Evolutionary conservation across 83 land plant species (phyloP).

Genomic region (Picea abies): DNA sequence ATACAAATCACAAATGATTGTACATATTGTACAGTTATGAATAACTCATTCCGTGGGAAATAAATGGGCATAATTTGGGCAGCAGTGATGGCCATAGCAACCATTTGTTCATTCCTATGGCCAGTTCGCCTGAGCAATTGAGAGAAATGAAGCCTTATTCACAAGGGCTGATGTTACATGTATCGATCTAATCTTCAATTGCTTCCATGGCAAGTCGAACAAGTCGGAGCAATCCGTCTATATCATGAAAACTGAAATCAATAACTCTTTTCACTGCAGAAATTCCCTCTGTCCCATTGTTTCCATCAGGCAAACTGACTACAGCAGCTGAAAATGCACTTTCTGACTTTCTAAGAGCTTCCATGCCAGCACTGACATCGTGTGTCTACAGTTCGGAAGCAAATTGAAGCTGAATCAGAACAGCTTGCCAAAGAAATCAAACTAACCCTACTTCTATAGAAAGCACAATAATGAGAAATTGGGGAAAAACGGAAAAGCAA

Average conservation of each 20-base stretch:
- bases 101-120: constrained; percentile 20
- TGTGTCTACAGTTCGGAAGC: constrained; percentile 49
- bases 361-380: constrained; percentile 70
- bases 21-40: constrained; percentile 20
- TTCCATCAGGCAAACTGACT: constrained; percentile 21
- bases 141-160: constrained; percentile 15
- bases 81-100: constrained; percentile 17
- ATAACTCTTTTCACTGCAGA: constrained; percentile 79
- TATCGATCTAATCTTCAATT: constrained; percentile 44
- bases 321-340: constrained; percentile 71
- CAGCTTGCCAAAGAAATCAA: background rate
- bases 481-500: background rate
- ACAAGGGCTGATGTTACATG: constrained; percentile 13
- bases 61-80: constrained; percentile 18
- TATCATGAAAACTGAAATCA: constrained; percentile 86
- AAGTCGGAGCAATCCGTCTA: constrained; percentile 73
- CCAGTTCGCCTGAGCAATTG: constrained; percentile 11
- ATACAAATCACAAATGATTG: constrained; percentile 21
- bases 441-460: background rate
- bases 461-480: background rate
- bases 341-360: constrained; percentile 71
- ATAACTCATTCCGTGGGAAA: constrained; percentile 16
- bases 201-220: constrained; percentile 82
- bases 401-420: background rate
- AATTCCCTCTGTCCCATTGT: constrained; percentile 36